Base-by-base conservation (phyloP, 2,329 filamentous ascomycete species). In the Didymella pomorum region DNA sequence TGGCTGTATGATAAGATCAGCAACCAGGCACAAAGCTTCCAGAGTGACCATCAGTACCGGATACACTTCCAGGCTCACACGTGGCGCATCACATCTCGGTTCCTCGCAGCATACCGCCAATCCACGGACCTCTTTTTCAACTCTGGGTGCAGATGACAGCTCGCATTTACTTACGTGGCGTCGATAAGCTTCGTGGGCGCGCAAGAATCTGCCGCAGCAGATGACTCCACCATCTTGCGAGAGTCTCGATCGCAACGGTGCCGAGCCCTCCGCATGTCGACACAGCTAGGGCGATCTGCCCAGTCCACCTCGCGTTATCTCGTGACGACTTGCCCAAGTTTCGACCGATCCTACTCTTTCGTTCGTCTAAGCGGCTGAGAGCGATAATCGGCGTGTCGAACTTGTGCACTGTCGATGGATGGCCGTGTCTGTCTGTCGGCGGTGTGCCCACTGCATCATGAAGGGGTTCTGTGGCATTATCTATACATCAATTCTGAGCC, bases 191-290 rank as follows among this genome's bases (percentile, higher is more conserved):
- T 26, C 14, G 10, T 26, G 5, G 12, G 12, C 9, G 16, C 42
- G 20, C 29, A 21, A 10, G 20, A 28, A 41, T 41, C 20, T 41
- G 16, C 31, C 14, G 11, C 18, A 23, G 33, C 39, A 31, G 31
- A 23, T n/a, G 26, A 41, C 35, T 28, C 43, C 28, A 43, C 42
- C 35, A 52, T 52, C 21, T 47, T 20, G 21, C 39, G 4, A 10
- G 26, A 20, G 47, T 12, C 35, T 48, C 35, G 33, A 43, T 48
- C 43, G n/a, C 20, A 31, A 29, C 35, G 37, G 28, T 29, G 18
- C 48, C 28, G 23, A 43, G 5, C 12, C n/a, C 48, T 43, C 35
- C 48, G 42, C 33, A 35, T 45, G 21, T 31, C 25, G n/a, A 51
- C 42, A 51, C 39, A 26, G 37, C 41, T 50, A 31, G 25, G 42